These are phyloP conservation scores for Exidia glandulosa DNA, from an alignment of 768 basidiomycete genomes.

Conservation along the genomic window DNA sequence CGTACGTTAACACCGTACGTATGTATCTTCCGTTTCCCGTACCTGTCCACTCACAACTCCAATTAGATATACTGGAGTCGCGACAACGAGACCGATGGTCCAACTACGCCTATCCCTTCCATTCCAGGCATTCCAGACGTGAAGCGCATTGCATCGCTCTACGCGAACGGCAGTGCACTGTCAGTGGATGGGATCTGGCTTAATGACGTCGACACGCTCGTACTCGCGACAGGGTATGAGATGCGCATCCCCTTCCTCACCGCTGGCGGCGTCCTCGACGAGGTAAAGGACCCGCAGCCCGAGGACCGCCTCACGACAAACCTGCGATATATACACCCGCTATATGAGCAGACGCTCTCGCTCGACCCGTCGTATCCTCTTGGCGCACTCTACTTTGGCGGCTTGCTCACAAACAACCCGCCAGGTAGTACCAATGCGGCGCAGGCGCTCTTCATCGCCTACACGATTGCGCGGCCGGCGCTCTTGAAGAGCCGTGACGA, in stretches of 20 bases:
- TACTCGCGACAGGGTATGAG: slow-evolving; percentile 49
- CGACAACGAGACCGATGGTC: background rate
- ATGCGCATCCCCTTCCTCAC: slow-evolving; percentile 38
- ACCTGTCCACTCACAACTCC: background rate
- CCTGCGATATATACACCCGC: slow-evolving; percentile 41
- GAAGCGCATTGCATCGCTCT: slow-evolving; percentile 31
- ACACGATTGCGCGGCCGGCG: slow-evolving; percentile 31
- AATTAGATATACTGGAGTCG: background rate
- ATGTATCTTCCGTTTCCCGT: background rate
- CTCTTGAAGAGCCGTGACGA: slow-evolving; percentile 31
- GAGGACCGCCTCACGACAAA: slow-evolving; percentile 32
- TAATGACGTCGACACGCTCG: slow-evolving; percentile 31
- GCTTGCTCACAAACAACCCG: slow-evolving; percentile 37
- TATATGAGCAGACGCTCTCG: slow-evolving; percentile 43
- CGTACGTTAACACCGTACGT: slow-evolving; percentile 30
- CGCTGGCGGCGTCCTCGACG: background rate
- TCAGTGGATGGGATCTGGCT: slow-evolving; percentile 36
- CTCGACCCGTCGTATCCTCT: slow-evolving; percentile 35
- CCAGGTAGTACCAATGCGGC: slow-evolving; percentile 27
- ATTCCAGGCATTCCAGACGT: background rate
- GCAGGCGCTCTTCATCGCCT: slow-evolving; percentile 37
- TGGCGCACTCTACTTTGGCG: slow-evolving; percentile 44
- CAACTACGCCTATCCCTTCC: background rate
- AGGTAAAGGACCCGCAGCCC: background rate
- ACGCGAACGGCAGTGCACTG: slow-evolving; percentile 31